Conservation (phyloP, 129 eudicot genomes). For the Rutidosis leptorrhynchoides region DNA sequence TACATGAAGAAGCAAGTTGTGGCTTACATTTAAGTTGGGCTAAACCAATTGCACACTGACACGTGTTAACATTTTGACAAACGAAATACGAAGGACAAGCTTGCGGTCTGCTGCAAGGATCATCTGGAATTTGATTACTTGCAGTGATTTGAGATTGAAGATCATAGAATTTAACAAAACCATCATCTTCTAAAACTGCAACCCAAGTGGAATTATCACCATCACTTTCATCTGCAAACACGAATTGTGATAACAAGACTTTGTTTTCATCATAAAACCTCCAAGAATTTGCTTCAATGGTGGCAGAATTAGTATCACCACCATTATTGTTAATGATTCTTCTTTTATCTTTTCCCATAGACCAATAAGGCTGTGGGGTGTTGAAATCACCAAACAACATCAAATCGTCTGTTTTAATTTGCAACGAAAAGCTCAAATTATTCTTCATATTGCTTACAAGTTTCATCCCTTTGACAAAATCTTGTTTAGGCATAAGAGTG, state of each 20-base stretch:
- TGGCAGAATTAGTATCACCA: slow-evolving; percentile 39
- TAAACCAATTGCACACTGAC: slow-evolving; percentile 60
- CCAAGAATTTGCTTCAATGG: slow-evolving; percentile 74
- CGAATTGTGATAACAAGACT: slow-evolving; percentile 63
- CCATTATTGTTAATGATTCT: slow-evolving; percentile 56
- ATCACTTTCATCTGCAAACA: slow-evolving; percentile 40
- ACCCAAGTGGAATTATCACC: slow-evolving; percentile 54
- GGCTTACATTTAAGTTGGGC: slow-evolving; percentile 45
- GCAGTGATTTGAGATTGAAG: slow-evolving; percentile 41
- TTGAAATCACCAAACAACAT: slow-evolving; percentile 51
- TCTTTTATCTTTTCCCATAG: slow-evolving; percentile 59
- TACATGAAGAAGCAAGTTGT: slow-evolving; percentile 29
- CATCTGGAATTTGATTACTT: slow-evolving; percentile 50
- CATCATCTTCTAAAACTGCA: slow-evolving; percentile 62
- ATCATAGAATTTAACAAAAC: slow-evolving; percentile 50
- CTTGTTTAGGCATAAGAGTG: slow-evolving; percentile 66
- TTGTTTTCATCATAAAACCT: slow-evolving; percentile 55
- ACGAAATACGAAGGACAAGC: slow-evolving; percentile 65
- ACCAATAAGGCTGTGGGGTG: slow-evolving; percentile 81
- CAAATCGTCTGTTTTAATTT: slow-evolving; percentile 58
- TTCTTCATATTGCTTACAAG: slow-evolving; percentile 49
- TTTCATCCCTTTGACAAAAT: slow-evolving; percentile 61
- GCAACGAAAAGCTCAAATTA: slow-evolving; percentile 57
- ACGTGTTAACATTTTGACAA: slow-evolving; percentile 55
- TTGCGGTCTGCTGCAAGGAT: slow-evolving; percentile 67